Evolutionary conservation across 192 early-diverging fungal genomes (phyloP).

Genomic region (Dissophora globulifera): DNA sequence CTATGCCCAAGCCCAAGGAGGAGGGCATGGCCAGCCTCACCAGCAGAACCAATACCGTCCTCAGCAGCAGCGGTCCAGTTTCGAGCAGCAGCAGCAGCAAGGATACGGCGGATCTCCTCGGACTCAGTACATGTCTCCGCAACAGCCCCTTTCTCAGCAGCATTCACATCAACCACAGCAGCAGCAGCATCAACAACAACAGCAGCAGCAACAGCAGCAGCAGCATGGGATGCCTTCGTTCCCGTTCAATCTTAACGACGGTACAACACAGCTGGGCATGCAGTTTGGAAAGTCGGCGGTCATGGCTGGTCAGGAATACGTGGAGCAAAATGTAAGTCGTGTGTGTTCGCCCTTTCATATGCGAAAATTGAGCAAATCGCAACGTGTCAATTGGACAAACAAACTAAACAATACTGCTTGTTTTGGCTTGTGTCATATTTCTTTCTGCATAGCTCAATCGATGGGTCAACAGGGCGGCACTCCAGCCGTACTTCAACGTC

Average conservation of each 20-base stretch:
- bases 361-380: too few relatives aligned
- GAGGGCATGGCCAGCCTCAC: slow-evolving; percentile 25
- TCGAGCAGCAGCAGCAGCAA: slow-evolving; percentile 37
- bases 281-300: slow-evolving; percentile 90
- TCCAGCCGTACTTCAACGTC: slow-evolving; percentile 96
- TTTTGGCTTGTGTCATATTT: not conserved
- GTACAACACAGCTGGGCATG: slow-evolving; percentile 92
- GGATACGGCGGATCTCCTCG: slow-evolving; percentile 33
- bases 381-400: not conserved
- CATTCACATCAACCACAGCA: slow-evolving; percentile 20
- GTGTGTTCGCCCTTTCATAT: too few relatives aligned
- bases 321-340: slow-evolving; percentile 91
- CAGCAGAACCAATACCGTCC: slow-evolving; percentile 48
- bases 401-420: too few relatives aligned
- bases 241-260: slow-evolving; percentile 70
- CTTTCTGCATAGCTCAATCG: slow-evolving; percentile 67
- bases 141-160: slow-evolving; percentile 24
- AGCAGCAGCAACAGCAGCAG: slow-evolving; percentile 35
- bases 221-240: slow-evolving; percentile 52
- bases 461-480: slow-evolving; percentile 86
- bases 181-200: slow-evolving; percentile 20
- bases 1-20: slow-evolving; percentile 38
- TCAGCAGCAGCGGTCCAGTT: slow-evolving; percentile 44
- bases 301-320: slow-evolving; percentile 82
- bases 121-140: slow-evolving; percentile 41